A percentile compares a stretch with the other conserved stretches of the same genome.
Evolutionary conservation across 1,139 yeast genomes (phyloP).

Genomic region (Suhomyces chickasaworum): DNA sequence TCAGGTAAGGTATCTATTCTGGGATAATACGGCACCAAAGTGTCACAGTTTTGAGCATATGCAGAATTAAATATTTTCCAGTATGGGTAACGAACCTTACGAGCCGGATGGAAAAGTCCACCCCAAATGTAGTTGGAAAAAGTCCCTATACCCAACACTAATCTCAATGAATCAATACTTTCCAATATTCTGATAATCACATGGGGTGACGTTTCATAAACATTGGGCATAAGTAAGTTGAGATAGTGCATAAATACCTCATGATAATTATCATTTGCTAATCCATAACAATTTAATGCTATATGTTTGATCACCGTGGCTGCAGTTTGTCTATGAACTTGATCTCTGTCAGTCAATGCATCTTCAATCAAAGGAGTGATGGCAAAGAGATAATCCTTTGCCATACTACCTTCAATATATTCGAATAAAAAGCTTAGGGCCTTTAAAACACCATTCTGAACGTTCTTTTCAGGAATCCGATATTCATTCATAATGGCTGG

Average conservation of each 20-base stretch:
- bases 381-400: constrained; percentile 81
- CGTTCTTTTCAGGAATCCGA: constrained; percentile 87
- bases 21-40: constrained; percentile 86
- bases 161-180: constrained; percentile 73
- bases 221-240: constrained; percentile 77
- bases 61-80: constrained; percentile 84
- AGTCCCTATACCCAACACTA: constrained; percentile 75
- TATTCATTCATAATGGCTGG: constrained; percentile 98
- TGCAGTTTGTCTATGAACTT: constrained; percentile 94
- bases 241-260: constrained; percentile 62
- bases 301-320: constrained; percentile 84
- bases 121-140: constrained; percentile 79
- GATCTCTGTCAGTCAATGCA: constrained; percentile 88
- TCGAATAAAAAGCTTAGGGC: constrained; percentile 94
- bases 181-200: constrained; percentile 83
- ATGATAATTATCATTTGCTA: constrained; percentile 73
- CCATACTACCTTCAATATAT: constrained; percentile 74
- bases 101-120: constrained; percentile 92
- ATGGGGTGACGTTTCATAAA: constrained; percentile 93
- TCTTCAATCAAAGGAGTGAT: constrained; percentile 82
- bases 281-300: constrained; percentile 77
- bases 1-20: constrained; percentile 40
- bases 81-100: constrained; percentile 78
- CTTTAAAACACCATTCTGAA: constrained; percentile 93
- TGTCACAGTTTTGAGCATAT: constrained; percentile 72